Evolutionary conservation across 1,284 basidiomycete species (phyloP), one percentile per base, ranked within the genome.

Genomic region (Trametes pubescens): DNA sequence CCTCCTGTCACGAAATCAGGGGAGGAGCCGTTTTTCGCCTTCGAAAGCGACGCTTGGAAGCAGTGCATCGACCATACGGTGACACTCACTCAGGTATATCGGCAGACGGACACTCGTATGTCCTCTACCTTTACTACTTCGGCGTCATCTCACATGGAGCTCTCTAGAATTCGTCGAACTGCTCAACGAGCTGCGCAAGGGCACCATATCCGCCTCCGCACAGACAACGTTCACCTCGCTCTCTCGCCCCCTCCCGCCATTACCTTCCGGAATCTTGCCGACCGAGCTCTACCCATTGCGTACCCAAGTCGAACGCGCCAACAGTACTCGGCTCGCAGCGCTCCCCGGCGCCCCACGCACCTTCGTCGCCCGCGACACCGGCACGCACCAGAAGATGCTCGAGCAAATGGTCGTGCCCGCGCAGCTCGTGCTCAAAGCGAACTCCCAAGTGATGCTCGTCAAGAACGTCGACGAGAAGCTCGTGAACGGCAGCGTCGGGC

Each of bases 101-200:
- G 90, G 44, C 90, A 92, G 73, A 86, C 82, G 51, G 90, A 92
- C 62, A 71, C 62, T 32, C 69, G 74, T 75, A 48, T 11, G 74
- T 69, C 37, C 24, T 40, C 37, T 51, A 38, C 21, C 10, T 34
- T 26, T 2, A 2, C 16, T 9, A 14, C 16, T 14, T 32, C 2
- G 9, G 32, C 22, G 11, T 40, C 21, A 34, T 13, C 29, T 34
- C 7, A 40, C 44, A 21, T 4, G 18, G 9, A 2, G n/a, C 18
- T 26, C 11, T 43, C 18, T 67, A 93, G 94, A 82, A 57, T 97
- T 98, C 69, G 87, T 98, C 58, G 85, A 94, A 71, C 94, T 98
- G 84, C 79, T 98, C 49, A 97, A 97, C 72, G 90, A 94, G 73
- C 93, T 97, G 88, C 88, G 95, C 16, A 91, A 92, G 69, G 96